Conservation (phyloP, 495 filamentous ascomycete genomes). For the Glarea lozoyensis region DNA sequence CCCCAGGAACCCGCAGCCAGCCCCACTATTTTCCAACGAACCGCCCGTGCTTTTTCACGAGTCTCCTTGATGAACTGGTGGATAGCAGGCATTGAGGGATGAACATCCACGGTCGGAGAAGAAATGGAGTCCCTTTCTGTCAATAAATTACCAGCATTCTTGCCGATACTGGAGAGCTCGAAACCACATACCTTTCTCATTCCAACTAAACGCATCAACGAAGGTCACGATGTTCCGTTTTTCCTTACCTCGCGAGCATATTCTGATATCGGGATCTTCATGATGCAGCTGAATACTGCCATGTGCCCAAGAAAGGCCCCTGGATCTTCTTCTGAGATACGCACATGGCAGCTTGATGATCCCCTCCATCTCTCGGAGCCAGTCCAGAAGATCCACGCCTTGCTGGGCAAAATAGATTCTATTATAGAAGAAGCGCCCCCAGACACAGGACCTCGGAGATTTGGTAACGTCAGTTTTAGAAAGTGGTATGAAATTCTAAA, state of each 20-base stretch:
- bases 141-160: no score
- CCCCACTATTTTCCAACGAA: no score
- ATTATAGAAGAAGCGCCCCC: constrained; percentile 75
- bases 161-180: constrained; percentile 10
- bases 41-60: no score
- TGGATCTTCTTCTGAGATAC: constrained; percentile 24
- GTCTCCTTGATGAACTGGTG: no score
- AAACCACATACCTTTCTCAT: constrained; percentile 16
- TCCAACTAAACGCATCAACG: constrained; percentile 67
- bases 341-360: constrained; percentile 45
- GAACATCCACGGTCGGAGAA: no score
- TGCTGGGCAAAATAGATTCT: constrained; percentile 51
- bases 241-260: constrained; percentile 79
- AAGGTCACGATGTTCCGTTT: constrained; percentile 62
- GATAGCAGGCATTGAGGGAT: no score
- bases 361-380: constrained; percentile 34
- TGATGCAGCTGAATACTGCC: constrained; percentile 80
- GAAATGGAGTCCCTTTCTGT: no score
- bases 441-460: constrained; percentile 74
- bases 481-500: constrained; percentile 69
- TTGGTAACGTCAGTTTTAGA: constrained; percentile 85
- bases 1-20: no score
- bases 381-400: constrained; percentile 50
- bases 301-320: constrained; percentile 57
- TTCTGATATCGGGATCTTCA: constrained; percentile 72